These are phyloP conservation scores for Coemansia sp. DNA, from an alignment of 192 early-diverging fungal genomes.

Conservation along the genomic window DNA sequence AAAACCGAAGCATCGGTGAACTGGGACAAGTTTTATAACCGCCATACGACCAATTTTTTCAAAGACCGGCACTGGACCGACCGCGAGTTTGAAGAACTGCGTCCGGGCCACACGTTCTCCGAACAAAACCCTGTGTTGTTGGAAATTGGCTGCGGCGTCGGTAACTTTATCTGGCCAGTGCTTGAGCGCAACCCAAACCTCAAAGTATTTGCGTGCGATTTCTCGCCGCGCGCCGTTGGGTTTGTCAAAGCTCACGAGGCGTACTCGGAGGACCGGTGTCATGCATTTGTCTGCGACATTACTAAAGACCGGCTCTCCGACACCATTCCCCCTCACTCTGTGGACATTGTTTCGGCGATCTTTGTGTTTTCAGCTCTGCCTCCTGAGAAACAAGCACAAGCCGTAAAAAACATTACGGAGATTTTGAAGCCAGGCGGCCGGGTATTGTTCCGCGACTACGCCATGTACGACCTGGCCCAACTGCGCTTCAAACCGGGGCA, in stretches of 20 bases:
- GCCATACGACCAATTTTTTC: conserved; percentile 89
- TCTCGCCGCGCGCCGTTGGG: conserved; percentile 83
- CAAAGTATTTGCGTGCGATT: conserved; percentile 93
- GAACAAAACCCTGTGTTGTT: conserved; percentile 56
- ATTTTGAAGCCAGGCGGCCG: conserved; percentile 88
- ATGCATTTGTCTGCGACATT: conserved; percentile 96
- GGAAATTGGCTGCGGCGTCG: conserved; percentile 98
- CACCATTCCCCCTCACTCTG: conserved; percentile 73
- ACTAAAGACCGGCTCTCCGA: conserved; percentile 67
- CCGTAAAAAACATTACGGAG: conserved; percentile 77
- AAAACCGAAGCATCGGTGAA: conserved; percentile 74
- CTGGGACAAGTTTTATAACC: conserved; percentile 82
- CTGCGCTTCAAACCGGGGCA: conserved; percentile 92
- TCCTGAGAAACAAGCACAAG: conserved; percentile 79
- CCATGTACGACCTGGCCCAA: conserved; percentile 96
- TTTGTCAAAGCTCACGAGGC: conserved; percentile 80
- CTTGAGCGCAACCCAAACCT: conserved; percentile 78
- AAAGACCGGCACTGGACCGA: conserved; percentile 97
- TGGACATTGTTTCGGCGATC: conserved; percentile 92
- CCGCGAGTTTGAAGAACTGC: conserved; percentile 90
- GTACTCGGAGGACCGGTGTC: conserved; percentile 71
- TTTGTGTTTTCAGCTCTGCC: conserved; percentile 95
- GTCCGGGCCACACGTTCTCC: conserved; percentile 30
- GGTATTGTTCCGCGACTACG: conserved; percentile 92
- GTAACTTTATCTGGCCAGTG: conserved; percentile 94